These are phyloP conservation scores for Erythrobasidium yunnanense DNA, from an alignment of 768 basidiomycete species.

Conservation along the genomic window DNA sequence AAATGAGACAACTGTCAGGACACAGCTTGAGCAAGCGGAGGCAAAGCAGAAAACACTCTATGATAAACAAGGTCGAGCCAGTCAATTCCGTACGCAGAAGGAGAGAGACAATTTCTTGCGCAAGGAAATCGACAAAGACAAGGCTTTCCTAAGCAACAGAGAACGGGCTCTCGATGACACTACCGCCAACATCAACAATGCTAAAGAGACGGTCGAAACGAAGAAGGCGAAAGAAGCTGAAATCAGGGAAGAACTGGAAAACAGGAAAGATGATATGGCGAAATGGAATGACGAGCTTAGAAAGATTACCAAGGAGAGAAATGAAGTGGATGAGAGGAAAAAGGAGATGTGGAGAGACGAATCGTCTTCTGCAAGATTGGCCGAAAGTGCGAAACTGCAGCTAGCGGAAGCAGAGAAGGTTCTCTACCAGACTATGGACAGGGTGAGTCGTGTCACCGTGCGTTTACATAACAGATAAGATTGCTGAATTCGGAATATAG, in stretches of 20 bases:
- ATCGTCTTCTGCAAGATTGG: slow-evolving; percentile 67
- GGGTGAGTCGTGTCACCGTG: too few relatives aligned
- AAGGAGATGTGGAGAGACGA: slow-evolving; percentile 85
- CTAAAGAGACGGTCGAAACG: slow-evolving; percentile 44
- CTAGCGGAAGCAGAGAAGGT: slow-evolving; percentile 65
- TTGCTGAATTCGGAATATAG: slow-evolving; percentile 45
- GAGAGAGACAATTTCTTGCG: slow-evolving; percentile 74
- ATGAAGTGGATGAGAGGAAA: neutral
- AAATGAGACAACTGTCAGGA: slow-evolving; percentile 46
- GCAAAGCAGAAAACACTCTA: slow-evolving; percentile 64
- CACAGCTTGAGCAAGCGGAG: slow-evolving; percentile 61
- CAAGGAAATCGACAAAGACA: slow-evolving; percentile 63
- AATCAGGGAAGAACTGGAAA: slow-evolving; percentile 50
- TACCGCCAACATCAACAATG: slow-evolving; percentile 37
- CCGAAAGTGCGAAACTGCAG: slow-evolving; percentile 67
- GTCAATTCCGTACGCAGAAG: slow-evolving; percentile 67
- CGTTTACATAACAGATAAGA: too few relatives aligned
- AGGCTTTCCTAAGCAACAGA: slow-evolving; percentile 52
- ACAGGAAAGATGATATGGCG: slow-evolving; percentile 51
- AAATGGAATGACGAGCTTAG: slow-evolving; percentile 51
- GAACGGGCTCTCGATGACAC: slow-evolving; percentile 50
- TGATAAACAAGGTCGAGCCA: slow-evolving; percentile 78
- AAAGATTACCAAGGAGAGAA: slow-evolving; percentile 55
- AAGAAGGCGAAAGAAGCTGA: slow-evolving; percentile 48
- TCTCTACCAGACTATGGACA: slow-evolving; percentile 88